Base-by-base conservation (phyloP, 495 filamentous ascomycete species). In the Cairneyella variabilis region DNA sequence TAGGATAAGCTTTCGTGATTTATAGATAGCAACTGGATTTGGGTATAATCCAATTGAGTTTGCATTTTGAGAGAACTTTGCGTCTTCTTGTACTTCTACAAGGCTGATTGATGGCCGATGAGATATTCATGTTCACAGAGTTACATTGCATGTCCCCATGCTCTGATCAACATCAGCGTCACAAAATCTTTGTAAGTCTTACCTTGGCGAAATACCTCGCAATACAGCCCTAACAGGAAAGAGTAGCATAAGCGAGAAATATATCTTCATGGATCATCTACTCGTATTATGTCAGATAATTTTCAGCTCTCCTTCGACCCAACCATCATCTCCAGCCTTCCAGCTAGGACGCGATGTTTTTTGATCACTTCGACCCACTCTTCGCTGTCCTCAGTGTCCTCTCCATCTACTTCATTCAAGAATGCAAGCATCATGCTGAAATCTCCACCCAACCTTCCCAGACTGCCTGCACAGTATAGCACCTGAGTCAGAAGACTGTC, bases 401-500 rank as follows among this genome's bases (percentile, higher is more conserved):
- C 76, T 20, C 71, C 66, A 51, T 81, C 81, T n/a, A 71, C 60
- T 54, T 83, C 83, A 14, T 75, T 70, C 27, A 95, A 62, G 43
- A 83, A 77, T 0, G 90, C 90, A 51, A 97, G 68, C 39, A 96
- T 80, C 71, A 95, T 73, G 37, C 91, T 88, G 72, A 97, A 97
- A 67, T 97, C 95, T 1, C 89, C 91, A 6, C 95, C 95, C 0
- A 97, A 71, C 23, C 95, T 79, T 5, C 93, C 93, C 54, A 99
- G 71, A 71, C 91, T 96, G 16, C 91, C 90, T 2, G 91, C 91
- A 59, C 92, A 97, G 70, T 97, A 99, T 17, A 97, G 75, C 2
- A 97, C 87, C 65, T 99, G 95, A 0, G 91, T 99, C 2, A 97
- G 71, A 50, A 99, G 71, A 62, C 89, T 93, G 58, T 99, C 95